Conservation (phyloP, 371 early-diverging fungal species). For the Rhizopus delemar region DNA sequence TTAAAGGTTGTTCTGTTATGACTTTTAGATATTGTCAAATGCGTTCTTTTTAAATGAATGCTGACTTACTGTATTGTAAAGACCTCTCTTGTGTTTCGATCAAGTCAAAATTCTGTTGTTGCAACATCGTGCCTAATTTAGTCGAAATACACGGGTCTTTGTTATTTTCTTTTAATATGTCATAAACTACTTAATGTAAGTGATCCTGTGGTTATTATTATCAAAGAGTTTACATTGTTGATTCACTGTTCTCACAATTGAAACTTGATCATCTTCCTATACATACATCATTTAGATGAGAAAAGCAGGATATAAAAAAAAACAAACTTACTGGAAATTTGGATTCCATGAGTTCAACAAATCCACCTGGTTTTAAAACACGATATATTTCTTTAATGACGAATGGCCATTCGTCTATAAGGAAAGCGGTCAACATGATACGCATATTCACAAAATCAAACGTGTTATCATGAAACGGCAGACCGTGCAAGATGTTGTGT, state of each 20-base stretch:
- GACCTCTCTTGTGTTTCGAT: slow-evolving; percentile 22
- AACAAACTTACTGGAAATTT: slow-evolving; percentile 41
- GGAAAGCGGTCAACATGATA: slow-evolving; percentile 36
- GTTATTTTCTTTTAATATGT: slow-evolving; percentile 34
- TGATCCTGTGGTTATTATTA: not conserved
- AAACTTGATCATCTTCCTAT: slow-evolving; percentile 14
- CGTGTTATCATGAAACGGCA: slow-evolving; percentile 46
- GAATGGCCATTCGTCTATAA: slow-evolving; percentile 35
- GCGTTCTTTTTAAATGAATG: not conserved
- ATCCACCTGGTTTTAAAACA: slow-evolving; percentile 51
- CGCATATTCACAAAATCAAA: slow-evolving; percentile 56
- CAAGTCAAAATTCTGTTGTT: slow-evolving; percentile 26
- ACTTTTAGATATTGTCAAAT: not conserved
- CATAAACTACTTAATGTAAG: slow-evolving; percentile 23
- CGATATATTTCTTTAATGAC: slow-evolving; percentile 43
- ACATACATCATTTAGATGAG: not conserved
- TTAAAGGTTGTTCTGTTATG: slow-evolving; percentile 22
- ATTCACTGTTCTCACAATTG: slow-evolving; percentile 17
- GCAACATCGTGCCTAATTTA: slow-evolving; percentile 27
- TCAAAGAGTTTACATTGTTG: slow-evolving; percentile 15
- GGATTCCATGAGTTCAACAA: slow-evolving; percentile 46
- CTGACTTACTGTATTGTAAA: slow-evolving; percentile 30
- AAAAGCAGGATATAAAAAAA: not conserved
- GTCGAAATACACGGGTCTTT: slow-evolving; percentile 41
- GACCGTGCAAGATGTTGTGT: slow-evolving; percentile 35